These are phyloP conservation scores for Scutellaria barbata DNA, from an alignment of 257 asterid species.

Conservation along the genomic window DNA sequence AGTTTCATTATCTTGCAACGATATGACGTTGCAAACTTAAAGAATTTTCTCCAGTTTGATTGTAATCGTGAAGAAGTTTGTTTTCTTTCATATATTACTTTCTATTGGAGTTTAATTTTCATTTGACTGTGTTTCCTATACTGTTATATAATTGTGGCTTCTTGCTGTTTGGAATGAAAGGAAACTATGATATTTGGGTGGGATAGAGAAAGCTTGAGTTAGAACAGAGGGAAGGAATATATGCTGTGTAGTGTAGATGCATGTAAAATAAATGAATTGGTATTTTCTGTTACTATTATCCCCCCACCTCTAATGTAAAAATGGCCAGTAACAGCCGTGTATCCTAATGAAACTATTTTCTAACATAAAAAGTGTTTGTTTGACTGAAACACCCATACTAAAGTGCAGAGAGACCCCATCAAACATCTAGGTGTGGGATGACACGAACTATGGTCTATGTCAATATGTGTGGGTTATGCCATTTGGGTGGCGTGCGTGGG, in stretches of 20 bases:
- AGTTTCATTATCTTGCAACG: slow-evolving; percentile 20
- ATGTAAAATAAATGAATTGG: not conserved
- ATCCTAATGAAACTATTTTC: too few relatives aligned
- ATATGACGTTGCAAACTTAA: not conserved
- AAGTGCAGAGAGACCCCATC: too few relatives aligned
- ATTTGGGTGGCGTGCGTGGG: too few relatives aligned
- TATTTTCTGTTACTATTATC: not conserved
- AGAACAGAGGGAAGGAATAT: slow-evolving; percentile 13
- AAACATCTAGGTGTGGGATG: too few relatives aligned
- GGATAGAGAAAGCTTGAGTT: not conserved
- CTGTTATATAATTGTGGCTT: slow-evolving; percentile 24
- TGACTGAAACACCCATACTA: too few relatives aligned
- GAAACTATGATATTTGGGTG: slow-evolving; percentile 1
- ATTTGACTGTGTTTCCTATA: slow-evolving; percentile 12
- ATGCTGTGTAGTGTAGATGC: slow-evolving; percentile 25
- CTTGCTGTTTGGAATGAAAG: slow-evolving; percentile 21
- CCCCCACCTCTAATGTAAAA: too few relatives aligned
- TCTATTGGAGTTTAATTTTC: slow-evolving; percentile 21
- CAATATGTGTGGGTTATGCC: too few relatives aligned
- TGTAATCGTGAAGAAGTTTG: slow-evolving; percentile 6
- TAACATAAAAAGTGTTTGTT: too few relatives aligned
- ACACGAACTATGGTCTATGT: too few relatives aligned
- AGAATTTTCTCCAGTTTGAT: not conserved
- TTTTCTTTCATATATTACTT: slow-evolving; percentile 19
- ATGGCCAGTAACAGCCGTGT: too few relatives aligned